Evolutionary conservation across 2,329 filamentous ascomycete genomes (phyloP), one percentile per base, ranked within the genome.

Genomic region (Dryadomyces quercivorus): DNA sequence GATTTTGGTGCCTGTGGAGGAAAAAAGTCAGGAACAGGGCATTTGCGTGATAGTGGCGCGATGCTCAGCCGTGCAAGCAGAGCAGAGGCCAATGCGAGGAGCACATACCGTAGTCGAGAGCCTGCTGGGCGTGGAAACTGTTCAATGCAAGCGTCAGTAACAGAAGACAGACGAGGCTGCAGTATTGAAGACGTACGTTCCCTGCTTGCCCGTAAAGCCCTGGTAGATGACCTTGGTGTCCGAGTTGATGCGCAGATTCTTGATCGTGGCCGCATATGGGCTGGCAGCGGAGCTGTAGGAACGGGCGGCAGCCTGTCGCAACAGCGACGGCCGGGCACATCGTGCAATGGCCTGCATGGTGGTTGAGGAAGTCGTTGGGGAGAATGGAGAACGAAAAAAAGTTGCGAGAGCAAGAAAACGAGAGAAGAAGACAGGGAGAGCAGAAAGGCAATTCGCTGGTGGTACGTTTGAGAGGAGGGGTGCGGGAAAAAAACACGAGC

Each of bases 181-280:
- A 2, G 4, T 21, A n/a, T 3, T 7, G 6, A 47, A 8, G 47
- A 84, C 85, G 74, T 72, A 90, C 86, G 86, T 92, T 85, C 89
- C 89, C 80, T 95, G 90, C 79, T 88, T 93, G 70, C 92, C 92
- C 55, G 92, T 97, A 73, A 97, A 97, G 63, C 93, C 93, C 76
- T 98, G 93, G 78, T 82, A 97, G 66, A 97, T 77, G 63, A 98
- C 89, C 77, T 93, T 94, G 65, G 93, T 98, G 63, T 96, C 85
- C 70, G 77, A 69, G 73, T 90, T 95, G 77, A 97, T 91, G 74
- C 89, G 86, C 66, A 97, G 82, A 78, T 97, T 97, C 66, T 85
- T 75, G 68, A 85, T 77, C 57, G 87, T 92, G 65, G 80, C 71
- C 63, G 83, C 72, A 70, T 92, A 92, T 59, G 81, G 81, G 61